Evolutionary conservation across 2,329 filamentous ascomycete species (phyloP), one percentile per base, ranked within the genome.

Genomic region (Aschersonia sp.): DNA sequence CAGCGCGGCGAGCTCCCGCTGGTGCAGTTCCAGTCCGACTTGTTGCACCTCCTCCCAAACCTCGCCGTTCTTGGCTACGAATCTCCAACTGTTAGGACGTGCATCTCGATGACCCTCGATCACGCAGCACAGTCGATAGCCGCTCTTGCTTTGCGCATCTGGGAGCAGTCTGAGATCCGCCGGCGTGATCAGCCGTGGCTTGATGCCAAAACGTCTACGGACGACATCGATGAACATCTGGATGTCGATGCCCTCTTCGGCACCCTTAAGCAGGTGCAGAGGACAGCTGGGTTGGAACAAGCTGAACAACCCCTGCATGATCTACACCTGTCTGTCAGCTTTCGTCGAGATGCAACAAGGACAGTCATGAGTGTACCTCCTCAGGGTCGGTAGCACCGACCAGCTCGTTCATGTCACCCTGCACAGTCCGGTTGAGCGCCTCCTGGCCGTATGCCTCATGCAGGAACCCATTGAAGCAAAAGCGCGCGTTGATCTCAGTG

Each of bases 401-500:
- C 32, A 38, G 32, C 32, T 38, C 32, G 32, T 10, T 38, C 32
- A 38, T 38, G 32, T 6, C 32, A 38, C 32, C 32, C 50, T 10
- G 52, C 44, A 49, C 49, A 43, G 53, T 51, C 5, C 45, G 43
- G 10, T 59, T 53, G 1, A 65, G 48, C 5, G 55, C 59, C 28
- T 57, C 38, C 5, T 65, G 60, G 0, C 62, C 62, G 31, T 62
- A 59, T 0, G 54, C 51, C 12, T 52, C 49, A 35, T 62, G 55
- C 52, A 65, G 48, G 31, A 61, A 64, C 0, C 63, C 64, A 43
- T 69, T 69, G 48, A 68, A 68, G 9, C 58, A 55, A 45, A 68
- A 69, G 0, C 67, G 59, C 1, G 63, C 65, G 45, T 69, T 69
- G 38, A 69, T 68, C 29, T 69, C 67, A 2, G 65, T 65, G 5